Evolutionary conservation across 1,139 yeast genomes (phyloP).

Genomic region (Saccharomycopsis hybrid): DNA sequence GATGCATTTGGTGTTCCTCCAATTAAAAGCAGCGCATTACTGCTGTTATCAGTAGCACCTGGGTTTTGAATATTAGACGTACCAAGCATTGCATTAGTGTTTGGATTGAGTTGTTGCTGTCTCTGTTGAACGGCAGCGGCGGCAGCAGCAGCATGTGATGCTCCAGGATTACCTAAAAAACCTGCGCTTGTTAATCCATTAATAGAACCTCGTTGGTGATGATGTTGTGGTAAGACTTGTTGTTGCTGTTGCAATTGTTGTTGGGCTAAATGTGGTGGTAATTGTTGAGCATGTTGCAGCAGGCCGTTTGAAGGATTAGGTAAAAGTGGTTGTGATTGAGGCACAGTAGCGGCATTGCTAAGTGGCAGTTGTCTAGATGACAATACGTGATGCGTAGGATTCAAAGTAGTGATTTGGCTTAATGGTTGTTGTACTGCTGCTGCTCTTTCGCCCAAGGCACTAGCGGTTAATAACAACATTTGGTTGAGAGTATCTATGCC

Average conservation of each 20-base stretch:
- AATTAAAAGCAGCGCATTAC: no score
- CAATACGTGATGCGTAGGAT: neutral
- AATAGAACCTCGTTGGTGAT: neutral
- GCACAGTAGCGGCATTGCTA: neutral
- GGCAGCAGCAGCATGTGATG: constrained; percentile 31
- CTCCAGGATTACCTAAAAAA: no score
- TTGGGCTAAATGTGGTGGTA: constrained; percentile 1
- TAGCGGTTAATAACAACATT: constrained; percentile 6
- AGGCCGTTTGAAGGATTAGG: neutral
- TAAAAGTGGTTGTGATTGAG: neutral
- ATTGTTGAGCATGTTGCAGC: neutral
- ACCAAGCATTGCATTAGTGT: neutral
- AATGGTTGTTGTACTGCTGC: neutral
- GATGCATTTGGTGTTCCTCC: no score
- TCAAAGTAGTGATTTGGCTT: neutral
- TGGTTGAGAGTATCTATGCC: constrained; percentile 10
- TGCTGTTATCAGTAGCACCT: no score
- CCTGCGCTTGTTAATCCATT: no score
- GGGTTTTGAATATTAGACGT: neutral
- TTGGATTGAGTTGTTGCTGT: no score
- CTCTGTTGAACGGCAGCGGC: neutral
- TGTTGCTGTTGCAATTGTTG: constrained; percentile 8
- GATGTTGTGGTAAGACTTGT: constrained; percentile 1
- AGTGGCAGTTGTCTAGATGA: neutral
- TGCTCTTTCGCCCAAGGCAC: neutral